Base-by-base conservation (phyloP, 495 filamentous ascomycete species). In the Thermothielavioides terrestris region DNA sequence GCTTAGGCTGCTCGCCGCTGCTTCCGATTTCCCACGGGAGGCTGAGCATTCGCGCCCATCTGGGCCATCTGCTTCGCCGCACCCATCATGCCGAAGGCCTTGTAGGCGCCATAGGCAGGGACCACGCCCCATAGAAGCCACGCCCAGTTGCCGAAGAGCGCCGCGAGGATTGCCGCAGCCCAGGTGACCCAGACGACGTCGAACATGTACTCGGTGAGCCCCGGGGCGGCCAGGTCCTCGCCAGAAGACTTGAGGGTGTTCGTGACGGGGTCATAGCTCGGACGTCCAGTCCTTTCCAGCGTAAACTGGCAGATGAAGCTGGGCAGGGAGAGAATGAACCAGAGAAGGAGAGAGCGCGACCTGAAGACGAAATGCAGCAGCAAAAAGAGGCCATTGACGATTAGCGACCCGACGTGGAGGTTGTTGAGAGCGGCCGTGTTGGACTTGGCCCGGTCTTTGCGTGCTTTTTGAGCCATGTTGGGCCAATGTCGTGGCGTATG, bases 191-290 rank as follows among this genome's bases (percentile, higher is more conserved):
- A 97, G 28, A 96, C 72, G 22, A 95, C 76, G 71, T 98, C 92
- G 77, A 91, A 97, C 84, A 96, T 86, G 69, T 90, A 98, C 68
- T 98, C 92, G 7, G 89, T 97, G 66, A 98, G 70, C 0, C 92
- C 92, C 22, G 84, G 79, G 0, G 88, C 88, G 23, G 86, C 83
- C 21, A 98, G 76, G 64, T 97, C 92, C 64, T 97, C 91, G 15
- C 92, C 92, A 0, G 84, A 73, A 12, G 74, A 78, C 54, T 79
- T 80, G 35, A 97, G 70, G 3, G 81, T 79, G n/a, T 79, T 80
- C 59, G 80, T 83, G 11, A 58, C 57, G 4, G 76, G 43, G 42
- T 76, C 76, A 65, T 82, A 88, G 42, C 67, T 78, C 8, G 92
- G 92, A 6, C 92, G 85, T 0, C 86, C 86, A 7, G 88, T 77